Conservation (phyloP, 139 green algal genomes). For the Coelastrella sp. region DNA sequence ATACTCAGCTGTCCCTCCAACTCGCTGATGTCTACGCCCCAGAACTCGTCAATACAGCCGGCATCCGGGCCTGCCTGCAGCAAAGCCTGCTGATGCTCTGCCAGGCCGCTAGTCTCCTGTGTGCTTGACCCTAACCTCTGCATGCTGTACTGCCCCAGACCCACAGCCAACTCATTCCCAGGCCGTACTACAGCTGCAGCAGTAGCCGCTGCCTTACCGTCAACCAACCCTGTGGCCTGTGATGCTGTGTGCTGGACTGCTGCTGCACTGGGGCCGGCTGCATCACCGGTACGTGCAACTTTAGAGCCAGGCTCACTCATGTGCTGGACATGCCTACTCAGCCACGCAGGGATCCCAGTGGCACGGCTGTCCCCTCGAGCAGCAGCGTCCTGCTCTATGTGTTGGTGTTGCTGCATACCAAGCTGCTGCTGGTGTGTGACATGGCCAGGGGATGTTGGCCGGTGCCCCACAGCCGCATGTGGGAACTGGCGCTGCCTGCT, state of each 20-base stretch:
- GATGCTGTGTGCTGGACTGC: neutral
- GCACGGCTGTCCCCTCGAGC: neutral
- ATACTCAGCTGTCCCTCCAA: neutral
- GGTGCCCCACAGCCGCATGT: neutral
- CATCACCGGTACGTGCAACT: neutral
- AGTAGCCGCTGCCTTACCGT: too few species aligned
- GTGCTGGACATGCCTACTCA: neutral
- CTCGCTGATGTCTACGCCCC: neutral
- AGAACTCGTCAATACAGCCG: neutral
- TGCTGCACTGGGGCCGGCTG: too few species aligned
- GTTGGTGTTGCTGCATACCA: neutral
- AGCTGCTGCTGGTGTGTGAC: neutral
- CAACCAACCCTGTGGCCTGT: too few species aligned
- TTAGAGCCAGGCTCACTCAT: neutral
- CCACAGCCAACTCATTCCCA: too few species aligned
- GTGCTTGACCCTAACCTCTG: too few species aligned
- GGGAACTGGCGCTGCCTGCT: neutral
- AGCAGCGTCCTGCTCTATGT: neutral
- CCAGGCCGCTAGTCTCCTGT: neutral
- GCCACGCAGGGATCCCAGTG: neutral
- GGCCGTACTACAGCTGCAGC: too few species aligned
- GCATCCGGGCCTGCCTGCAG: neutral
- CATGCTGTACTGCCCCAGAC: too few species aligned
- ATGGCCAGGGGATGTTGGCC: neutral
- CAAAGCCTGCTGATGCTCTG: neutral